phyloP scores from a whole-genome alignment of 2,329 filamentous ascomycete species.

The Metarhizium guizhouense region DNA sequence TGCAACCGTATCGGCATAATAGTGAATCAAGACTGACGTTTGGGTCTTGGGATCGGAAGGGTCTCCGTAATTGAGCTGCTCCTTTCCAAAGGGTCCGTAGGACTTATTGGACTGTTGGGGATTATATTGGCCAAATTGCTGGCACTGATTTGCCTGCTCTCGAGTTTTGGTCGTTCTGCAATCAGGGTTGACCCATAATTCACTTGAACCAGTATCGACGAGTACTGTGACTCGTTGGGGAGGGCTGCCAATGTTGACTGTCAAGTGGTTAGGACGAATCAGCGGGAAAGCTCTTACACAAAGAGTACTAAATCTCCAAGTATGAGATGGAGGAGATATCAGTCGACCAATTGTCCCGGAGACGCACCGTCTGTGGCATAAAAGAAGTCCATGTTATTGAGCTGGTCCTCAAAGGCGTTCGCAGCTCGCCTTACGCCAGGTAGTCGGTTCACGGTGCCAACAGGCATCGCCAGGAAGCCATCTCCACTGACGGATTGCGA shows the following conservation, averaged over 20 bases:
- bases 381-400: conserved; percentile 29
- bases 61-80: conserved; percentile 32
- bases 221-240: conserved; percentile 35
- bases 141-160: conserved; percentile 27
- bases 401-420: conserved; percentile 18
- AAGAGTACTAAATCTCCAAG: too few relatives aligned
- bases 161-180: conserved; percentile 30
- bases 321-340: neutral
- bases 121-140: conserved; percentile 33
- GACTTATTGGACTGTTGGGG: conserved; percentile 29
- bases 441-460: conserved; percentile 21
- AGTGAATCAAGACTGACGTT: conserved; percentile 32
- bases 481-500: conserved; percentile 22
- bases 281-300: neutral
- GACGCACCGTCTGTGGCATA: conserved; percentile 29
- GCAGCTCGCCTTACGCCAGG: conserved; percentile 7
- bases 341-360: neutral
- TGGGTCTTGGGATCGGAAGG: conserved; percentile 22
- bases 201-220: conserved; percentile 43
- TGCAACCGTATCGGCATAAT: conserved; percentile 36
- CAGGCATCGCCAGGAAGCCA: conserved; percentile 28
- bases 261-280: neutral
- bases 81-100: conserved; percentile 25
- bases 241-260: conserved; percentile 34
- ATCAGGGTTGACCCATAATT: conserved; percentile 46